phyloP scores from a whole-genome alignment of 1,139 yeast genomes.

The Ogataea hybrid region DNA sequence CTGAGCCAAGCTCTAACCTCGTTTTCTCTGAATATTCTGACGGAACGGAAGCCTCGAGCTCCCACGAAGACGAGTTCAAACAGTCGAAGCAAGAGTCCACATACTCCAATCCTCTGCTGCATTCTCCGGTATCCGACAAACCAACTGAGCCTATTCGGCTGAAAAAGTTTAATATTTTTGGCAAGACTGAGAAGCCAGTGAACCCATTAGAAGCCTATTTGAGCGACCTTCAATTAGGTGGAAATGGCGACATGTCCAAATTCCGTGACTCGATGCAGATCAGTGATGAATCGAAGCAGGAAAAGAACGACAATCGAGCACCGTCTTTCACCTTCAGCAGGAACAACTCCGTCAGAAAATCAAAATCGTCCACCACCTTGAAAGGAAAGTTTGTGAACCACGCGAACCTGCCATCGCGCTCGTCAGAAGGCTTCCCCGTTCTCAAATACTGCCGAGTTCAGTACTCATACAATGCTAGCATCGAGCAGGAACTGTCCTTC shows the following conservation, averaged over 20 bases:
- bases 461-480: conserved; percentile 71
- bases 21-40: conserved; percentile 41
- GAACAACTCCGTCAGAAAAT: conserved; percentile 20
- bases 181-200: conserved; percentile 4
- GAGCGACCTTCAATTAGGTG: conserved; percentile 16
- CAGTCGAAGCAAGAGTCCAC: conserved; percentile 13
- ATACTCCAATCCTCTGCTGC: conserved; percentile 27
- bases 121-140: conserved; percentile 21
- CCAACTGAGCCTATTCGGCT: conserved; percentile 27
- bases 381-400: conserved; percentile 18
- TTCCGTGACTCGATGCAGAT: conserved; percentile 33
- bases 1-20: conserved; percentile 29
- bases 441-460: conserved; percentile 62
- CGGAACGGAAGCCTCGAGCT: conserved; percentile 44
- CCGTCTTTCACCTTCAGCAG: neutral
- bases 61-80: conserved; percentile 10
- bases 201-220: conserved; percentile 19
- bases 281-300: conserved; percentile 22
- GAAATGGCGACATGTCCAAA: conserved; percentile 50
- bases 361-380: conserved; percentile 29
- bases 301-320: conserved; percentile 9
- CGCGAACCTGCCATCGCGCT: conserved; percentile 28
- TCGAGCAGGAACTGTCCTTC: conserved; percentile 77
- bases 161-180: conserved; percentile 6
- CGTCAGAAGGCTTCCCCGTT: conserved; percentile 41